Evolutionary conservation across 2,329 filamentous ascomycete species (phyloP).

Genomic region (Fusarium sp.): DNA sequence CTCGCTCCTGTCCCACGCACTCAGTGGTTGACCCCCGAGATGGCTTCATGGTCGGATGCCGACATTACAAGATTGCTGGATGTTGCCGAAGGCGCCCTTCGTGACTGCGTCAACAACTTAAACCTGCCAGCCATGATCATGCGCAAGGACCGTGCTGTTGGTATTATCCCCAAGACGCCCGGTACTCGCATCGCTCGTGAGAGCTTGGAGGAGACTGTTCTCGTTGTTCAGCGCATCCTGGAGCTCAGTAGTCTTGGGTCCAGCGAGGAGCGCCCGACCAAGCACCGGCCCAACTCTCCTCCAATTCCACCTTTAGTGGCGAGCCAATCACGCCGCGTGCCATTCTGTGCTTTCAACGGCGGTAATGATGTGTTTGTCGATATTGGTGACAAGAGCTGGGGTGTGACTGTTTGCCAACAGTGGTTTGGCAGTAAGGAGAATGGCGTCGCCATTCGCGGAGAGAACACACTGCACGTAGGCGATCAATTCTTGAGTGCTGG

Average conservation of each 20-base stretch:
- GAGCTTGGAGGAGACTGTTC: conserved; percentile 92
- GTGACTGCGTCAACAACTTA: conserved; percentile 82
- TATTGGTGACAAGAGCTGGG: conserved; percentile 97
- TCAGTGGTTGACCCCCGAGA: conserved; percentile 80
- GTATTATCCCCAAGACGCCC: conserved; percentile 73
- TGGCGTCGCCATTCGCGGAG: conserved; percentile 66
- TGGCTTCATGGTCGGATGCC: conserved; percentile 78
- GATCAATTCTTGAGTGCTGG: conserved; percentile 97
- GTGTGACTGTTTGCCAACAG: conserved; percentile 89
- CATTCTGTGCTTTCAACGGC: conserved; percentile 98
- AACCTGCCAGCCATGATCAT: conserved; percentile 81
- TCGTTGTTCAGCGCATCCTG: conserved; percentile 92
- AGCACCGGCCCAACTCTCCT: conserved; percentile 30
- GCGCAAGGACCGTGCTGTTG: conserved; percentile 88
- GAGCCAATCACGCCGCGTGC: conserved; percentile 59
- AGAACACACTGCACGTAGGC: conserved; percentile 90
- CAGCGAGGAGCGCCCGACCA: conserved; percentile 42
- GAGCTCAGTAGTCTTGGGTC: conserved; percentile 74
- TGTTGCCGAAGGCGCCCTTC: conserved; percentile 84
- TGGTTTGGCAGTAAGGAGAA: conserved; percentile 73
- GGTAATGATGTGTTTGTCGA: conserved; percentile 98
- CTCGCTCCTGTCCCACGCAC: conserved; percentile 72
- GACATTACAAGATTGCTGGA: conserved; percentile 86
- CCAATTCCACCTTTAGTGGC: conserved; percentile 25
- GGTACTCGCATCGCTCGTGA: conserved; percentile 81